Percentiles rank a stretch among this genome's conserved stretches.
phyloP scores from a whole-genome alignment of 176 grass and related monocot species.

The Musa schizocarpa region DNA sequence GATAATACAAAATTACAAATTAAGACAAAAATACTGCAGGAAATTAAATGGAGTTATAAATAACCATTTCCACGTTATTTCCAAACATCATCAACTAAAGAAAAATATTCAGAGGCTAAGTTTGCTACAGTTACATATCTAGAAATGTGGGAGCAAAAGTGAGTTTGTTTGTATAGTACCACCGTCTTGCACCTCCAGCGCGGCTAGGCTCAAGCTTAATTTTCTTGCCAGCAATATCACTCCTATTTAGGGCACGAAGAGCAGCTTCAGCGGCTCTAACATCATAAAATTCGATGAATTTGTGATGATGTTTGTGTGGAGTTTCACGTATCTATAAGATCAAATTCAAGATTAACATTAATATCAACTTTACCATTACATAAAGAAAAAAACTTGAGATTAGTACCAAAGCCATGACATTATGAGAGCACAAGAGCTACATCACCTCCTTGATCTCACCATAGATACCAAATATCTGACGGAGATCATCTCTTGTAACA shows the following conservation, averaged over 20 bases:
- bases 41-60: neutral
- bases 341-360: conserved; percentile 1
- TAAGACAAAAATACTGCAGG: neutral
- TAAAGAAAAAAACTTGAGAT: neutral
- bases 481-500: conserved; percentile 45
- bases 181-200: conserved; percentile 34
- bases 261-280: conserved; percentile 48
- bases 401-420: neutral
- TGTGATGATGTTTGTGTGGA: conserved; percentile 34
- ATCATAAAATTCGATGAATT: conserved; percentile 60
- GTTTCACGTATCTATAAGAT: conserved; percentile 35
- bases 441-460: conserved; percentile 64
- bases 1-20: too few species aligned
- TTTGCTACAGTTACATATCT: neutral
- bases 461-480: conserved; percentile 42
- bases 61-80: neutral
- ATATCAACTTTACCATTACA: neutral
- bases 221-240: conserved; percentile 38
- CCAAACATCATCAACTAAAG: neutral
- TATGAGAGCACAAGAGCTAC: neutral
- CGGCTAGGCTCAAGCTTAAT: conserved; percentile 41
- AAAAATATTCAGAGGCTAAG: neutral
- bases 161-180: conserved; percentile 20
- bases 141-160: neutral
- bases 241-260: conserved; percentile 38